Conservation (phyloP, 108 stramenopile species). For the Discostella stelligeroides region DNA sequence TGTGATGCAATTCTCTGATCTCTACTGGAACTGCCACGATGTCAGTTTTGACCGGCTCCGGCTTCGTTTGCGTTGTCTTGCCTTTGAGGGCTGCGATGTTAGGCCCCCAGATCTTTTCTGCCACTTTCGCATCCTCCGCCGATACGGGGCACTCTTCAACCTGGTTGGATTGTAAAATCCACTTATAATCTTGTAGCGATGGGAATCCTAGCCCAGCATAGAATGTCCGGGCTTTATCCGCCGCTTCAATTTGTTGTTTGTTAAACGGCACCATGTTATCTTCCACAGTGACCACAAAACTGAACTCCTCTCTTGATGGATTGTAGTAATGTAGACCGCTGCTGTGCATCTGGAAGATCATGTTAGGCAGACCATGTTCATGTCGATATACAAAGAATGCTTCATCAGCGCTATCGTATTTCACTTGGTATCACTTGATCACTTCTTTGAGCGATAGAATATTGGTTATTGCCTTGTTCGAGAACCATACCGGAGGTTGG, state of each 20-base stretch:
- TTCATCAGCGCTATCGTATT: background rate
- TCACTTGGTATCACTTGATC: background rate
- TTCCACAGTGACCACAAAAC: background rate
- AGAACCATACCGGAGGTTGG: background rate
- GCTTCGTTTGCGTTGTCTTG: background rate
- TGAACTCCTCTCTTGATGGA: background rate
- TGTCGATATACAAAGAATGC: background rate
- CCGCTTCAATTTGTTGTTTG: background rate
- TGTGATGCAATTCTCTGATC: background rate
- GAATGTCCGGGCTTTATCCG: slow-evolving; percentile 1
- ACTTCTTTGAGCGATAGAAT: slow-evolving; percentile 7
- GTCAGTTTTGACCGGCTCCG: background rate
- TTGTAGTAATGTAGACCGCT: background rate
- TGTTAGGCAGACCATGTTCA: background rate
- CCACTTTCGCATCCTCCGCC: slow-evolving; percentile 6
- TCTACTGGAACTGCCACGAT: background rate
- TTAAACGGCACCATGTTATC: background rate
- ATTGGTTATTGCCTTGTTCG: slow-evolving; percentile 1
- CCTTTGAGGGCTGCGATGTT: slow-evolving; percentile 15
- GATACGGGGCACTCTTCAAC: slow-evolving; percentile 19
- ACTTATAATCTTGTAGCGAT: slow-evolving; percentile 6
- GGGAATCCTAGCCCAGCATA: slow-evolving; percentile 10
- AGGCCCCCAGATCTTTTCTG: slow-evolving; percentile 6
- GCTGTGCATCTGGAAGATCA: background rate
- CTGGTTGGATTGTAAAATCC: slow-evolving; percentile 12